Percentiles rank a stretch among this genome's conserved stretches.
Evolutionary conservation across 2,329 filamentous ascomycete genomes (phyloP).

Genomic region (Diplocarpon rosae): DNA sequence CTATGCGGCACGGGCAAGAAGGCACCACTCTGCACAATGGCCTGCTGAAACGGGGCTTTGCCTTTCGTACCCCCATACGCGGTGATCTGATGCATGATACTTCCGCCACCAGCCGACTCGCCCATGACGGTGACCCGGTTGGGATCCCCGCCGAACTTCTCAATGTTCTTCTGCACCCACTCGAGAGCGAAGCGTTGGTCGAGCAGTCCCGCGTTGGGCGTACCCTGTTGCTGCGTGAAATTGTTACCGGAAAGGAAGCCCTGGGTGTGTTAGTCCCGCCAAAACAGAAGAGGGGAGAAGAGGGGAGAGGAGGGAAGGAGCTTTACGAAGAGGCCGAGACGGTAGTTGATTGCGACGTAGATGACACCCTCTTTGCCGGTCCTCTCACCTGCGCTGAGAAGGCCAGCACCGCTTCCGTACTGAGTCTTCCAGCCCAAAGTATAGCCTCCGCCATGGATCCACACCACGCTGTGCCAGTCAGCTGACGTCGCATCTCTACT

Average conservation of each 20-base stretch:
- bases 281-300: neutral
- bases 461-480: slow-evolving; percentile 33
- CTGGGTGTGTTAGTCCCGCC: slow-evolving; percentile 3
- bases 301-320: neutral
- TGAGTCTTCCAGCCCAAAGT: slow-evolving; percentile 30
- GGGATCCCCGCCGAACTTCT: slow-evolving; percentile 42
- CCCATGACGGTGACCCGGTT: slow-evolving; percentile 38
- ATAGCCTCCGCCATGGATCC: slow-evolving; percentile 40
- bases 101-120: slow-evolving; percentile 39
- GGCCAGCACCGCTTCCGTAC: slow-evolving; percentile 28
- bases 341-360: slow-evolving; percentile 28
- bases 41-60: slow-evolving; percentile 32
- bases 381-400: slow-evolving; percentile 24
- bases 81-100: slow-evolving; percentile 43
- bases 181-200: slow-evolving; percentile 45
- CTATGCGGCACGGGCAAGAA: slow-evolving; percentile 11
- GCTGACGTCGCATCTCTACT: neutral
- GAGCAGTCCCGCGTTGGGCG: slow-evolving; percentile 37
- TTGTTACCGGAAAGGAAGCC: slow-evolving; percentile 31
- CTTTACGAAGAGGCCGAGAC: slow-evolving; percentile 25
- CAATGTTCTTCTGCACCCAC: slow-evolving; percentile 44
- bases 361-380: slow-evolving; percentile 28
- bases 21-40: slow-evolving; percentile 24
- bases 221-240: slow-evolving; percentile 30
- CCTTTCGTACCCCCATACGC: slow-evolving; percentile 33